phyloP scores from a whole-genome alignment of 129 eudicot species.

The Saussurea involucrata region DNA sequence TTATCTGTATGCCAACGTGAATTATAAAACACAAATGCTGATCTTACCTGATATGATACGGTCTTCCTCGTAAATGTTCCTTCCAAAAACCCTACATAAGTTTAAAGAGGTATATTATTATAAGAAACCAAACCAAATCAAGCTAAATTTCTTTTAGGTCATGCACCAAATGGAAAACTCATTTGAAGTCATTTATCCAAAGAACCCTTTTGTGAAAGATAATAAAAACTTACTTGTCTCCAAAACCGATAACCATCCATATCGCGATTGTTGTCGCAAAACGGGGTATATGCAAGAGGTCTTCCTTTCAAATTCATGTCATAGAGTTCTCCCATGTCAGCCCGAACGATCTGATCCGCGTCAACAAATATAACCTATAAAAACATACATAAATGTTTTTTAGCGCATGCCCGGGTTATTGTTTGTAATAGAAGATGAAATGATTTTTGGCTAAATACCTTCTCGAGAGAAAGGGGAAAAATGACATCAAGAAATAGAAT shows the following conservation, averaged over 20 bases:
- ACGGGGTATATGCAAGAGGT: slow-evolving; percentile 93
- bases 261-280: slow-evolving; percentile 90
- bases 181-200: neutral
- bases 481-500: slow-evolving; percentile 97
- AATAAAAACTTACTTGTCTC: slow-evolving; percentile 67
- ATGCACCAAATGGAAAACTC: neutral
- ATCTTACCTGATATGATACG: slow-evolving; percentile 86
- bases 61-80: slow-evolving; percentile 92
- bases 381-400: neutral
- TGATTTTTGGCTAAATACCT: slow-evolving; percentile 42
- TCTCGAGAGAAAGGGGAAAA: slow-evolving; percentile 91
- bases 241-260: slow-evolving; percentile 98
- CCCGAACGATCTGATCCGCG: slow-evolving; percentile 93
- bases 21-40: slow-evolving; percentile 6
- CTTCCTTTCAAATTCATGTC: slow-evolving; percentile 95
- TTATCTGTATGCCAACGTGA: neutral
- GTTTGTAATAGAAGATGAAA: neutral
- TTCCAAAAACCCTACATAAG: slow-evolving; percentile 88
- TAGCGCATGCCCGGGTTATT: neutral
- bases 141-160: neutral
- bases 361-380: slow-evolving; percentile 97
- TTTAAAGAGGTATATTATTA: neutral
- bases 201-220: neutral
- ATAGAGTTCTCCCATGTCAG: slow-evolving; percentile 98
- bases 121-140: neutral